phyloP scores from a whole-genome alignment of 257 asterid genomes.

The Solanum corneliomulleri region DNA sequence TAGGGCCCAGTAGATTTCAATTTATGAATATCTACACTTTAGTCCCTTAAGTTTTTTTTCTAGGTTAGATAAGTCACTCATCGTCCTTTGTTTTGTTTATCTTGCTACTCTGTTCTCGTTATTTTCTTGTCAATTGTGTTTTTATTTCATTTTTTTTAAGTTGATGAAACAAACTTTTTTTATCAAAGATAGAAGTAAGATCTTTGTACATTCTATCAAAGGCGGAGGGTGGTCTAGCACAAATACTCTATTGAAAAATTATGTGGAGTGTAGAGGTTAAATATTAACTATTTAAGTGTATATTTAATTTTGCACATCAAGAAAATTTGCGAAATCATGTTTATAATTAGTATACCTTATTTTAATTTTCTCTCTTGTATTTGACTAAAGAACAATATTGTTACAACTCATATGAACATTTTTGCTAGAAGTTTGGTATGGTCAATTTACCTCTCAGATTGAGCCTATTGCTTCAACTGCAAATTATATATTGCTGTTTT shows the following conservation, averaged over 20 bases:
- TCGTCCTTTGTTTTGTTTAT: neutral
- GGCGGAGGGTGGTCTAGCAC: neutral
- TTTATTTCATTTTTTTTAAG: neutral
- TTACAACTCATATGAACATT: too few relatives aligned
- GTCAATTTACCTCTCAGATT: too few relatives aligned
- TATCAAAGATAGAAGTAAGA: neutral
- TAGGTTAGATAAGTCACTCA: neutral
- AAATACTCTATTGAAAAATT: too few relatives aligned
- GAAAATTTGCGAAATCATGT: too few relatives aligned
- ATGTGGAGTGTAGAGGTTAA: too few relatives aligned
- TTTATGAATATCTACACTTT: neutral
- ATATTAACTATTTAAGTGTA: too few relatives aligned
- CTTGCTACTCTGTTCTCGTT: neutral
- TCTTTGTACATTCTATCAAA: neutral
- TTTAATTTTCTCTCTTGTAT: neutral
- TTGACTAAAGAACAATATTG: neutral
- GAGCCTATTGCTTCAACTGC: too few relatives aligned
- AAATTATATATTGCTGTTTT: neutral
- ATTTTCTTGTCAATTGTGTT: neutral
- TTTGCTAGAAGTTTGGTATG: too few relatives aligned
- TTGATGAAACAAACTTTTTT: neutral
- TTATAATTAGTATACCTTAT: too few relatives aligned
- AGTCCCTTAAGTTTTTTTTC: neutral
- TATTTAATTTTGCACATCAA: neutral
- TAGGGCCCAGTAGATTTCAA: neutral